Conservation (phyloP, 2,329 filamentous ascomycete species). For the Ceratocystis smalleyi region DNA sequence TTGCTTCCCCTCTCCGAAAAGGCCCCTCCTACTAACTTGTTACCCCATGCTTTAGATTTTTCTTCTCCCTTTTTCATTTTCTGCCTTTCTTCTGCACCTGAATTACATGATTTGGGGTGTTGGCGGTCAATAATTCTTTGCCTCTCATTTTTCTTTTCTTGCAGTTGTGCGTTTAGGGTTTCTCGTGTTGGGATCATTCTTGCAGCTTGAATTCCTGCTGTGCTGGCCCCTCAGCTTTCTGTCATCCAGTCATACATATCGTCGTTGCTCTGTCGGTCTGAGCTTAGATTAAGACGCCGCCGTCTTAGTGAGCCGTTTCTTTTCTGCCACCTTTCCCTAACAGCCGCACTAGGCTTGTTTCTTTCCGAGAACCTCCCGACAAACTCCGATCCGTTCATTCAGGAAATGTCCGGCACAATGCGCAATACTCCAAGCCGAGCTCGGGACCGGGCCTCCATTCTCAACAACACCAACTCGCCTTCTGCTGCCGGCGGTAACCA, state of each 20-base stretch:
- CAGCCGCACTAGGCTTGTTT: background rate
- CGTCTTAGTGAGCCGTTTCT: background rate
- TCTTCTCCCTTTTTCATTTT: background rate
- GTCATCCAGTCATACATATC: background rate
- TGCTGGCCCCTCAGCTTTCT: background rate
- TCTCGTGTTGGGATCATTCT: background rate
- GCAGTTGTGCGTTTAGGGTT: slow-evolving; percentile 1
- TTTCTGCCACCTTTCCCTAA: background rate
- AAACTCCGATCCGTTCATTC: background rate
- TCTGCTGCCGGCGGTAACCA: slow-evolving; percentile 20
- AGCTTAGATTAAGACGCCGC: background rate
- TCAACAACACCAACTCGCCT: slow-evolving; percentile 9
- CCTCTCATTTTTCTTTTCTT: slow-evolving; percentile 1
- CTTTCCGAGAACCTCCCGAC: background rate
- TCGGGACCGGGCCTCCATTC: slow-evolving; percentile 42
- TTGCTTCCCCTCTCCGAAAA: background rate
- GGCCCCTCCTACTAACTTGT: background rate
- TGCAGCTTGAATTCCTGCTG: background rate
- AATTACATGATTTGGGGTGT: slow-evolving; percentile 4
- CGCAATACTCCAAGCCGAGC: slow-evolving; percentile 53
- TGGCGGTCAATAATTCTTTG: slow-evolving; percentile 9
- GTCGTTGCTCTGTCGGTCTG: background rate
- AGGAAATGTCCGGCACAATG: slow-evolving; percentile 42
- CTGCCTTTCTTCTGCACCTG: background rate
- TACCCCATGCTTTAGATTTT: background rate